Percentiles rank a stretch among this genome's conserved stretches.
phyloP scores from a whole-genome alignment of 164 flowering plant genomes.

The Dillenia suffruticosa region DNA sequence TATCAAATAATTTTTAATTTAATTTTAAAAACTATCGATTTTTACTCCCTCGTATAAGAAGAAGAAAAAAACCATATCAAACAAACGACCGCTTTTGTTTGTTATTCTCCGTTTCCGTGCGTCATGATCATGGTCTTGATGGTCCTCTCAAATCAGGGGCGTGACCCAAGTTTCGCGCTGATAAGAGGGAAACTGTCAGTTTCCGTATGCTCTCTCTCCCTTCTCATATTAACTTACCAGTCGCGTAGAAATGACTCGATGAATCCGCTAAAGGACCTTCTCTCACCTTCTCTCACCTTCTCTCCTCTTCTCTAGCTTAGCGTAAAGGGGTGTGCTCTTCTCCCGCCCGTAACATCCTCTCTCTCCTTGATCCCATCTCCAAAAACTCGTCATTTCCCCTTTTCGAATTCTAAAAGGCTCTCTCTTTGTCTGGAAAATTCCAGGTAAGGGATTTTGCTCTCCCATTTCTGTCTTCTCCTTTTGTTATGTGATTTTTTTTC shows the following conservation, averaged over 20 bases:
- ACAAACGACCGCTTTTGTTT: too few species aligned
- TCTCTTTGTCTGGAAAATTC: neutral
- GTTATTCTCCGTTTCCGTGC: too few species aligned
- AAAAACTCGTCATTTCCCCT: neutral
- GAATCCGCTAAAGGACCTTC: constrained; percentile 3
- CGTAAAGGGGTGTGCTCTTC: neutral
- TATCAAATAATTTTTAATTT: too few species aligned
- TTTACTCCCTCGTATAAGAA: too few species aligned
- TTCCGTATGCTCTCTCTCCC: neutral
- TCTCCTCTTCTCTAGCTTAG: neutral
- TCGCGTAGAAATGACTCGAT: constrained; percentile 12
- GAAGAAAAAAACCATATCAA: too few species aligned
- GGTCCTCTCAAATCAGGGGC: too few species aligned
- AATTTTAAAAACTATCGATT: too few species aligned
- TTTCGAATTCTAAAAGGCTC: neutral
- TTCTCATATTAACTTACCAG: neutral
- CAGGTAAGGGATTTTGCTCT: neutral
- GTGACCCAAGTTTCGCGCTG: too few species aligned
- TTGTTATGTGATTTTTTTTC: neutral
- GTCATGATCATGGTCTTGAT: too few species aligned
- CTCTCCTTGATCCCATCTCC: constrained; percentile 11
- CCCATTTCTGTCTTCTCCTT: neutral
- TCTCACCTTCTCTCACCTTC: neutral
- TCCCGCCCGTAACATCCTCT: constrained; percentile 8
- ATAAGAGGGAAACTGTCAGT: neutral